Conservation (phyloP, 78 protist species). For the Dictyostelium purpureum region DNA sequence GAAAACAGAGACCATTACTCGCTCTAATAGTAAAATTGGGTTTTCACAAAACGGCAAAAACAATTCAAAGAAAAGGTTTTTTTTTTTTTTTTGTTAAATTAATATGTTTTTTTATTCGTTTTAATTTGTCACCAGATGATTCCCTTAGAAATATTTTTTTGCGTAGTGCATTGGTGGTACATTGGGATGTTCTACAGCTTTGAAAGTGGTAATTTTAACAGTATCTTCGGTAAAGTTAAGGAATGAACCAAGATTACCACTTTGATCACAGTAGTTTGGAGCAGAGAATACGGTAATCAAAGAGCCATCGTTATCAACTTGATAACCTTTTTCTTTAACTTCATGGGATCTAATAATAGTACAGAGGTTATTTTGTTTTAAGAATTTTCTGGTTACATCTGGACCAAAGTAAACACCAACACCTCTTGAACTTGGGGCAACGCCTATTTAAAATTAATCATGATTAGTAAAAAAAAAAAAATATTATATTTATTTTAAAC, state of each 20-base stretch:
- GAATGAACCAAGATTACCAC: constrained; percentile 97
- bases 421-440: constrained; percentile 92
- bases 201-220: constrained; percentile 77
- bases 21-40: too few species aligned
- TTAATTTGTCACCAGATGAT: too few species aligned
- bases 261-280: constrained; percentile 95
- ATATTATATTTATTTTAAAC: too few species aligned
- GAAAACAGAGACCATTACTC: too few species aligned
- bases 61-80: too few species aligned
- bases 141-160: constrained; percentile 4
- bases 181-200: constrained; percentile 72
- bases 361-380: constrained; percentile 85
- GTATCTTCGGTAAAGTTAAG: constrained; percentile 62
- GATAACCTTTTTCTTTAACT: constrained; percentile 93
- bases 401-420: constrained; percentile 96
- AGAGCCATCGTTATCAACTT: constrained; percentile 88
- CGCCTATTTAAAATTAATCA: too few species aligned
- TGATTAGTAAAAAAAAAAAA: too few species aligned
- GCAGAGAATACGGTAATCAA: constrained; percentile 96
- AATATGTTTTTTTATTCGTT: too few species aligned
- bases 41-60: too few species aligned
- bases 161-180: constrained; percentile 70
- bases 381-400: constrained; percentile 92
- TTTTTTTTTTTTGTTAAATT: too few species aligned
- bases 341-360: constrained; percentile 95